Evolutionary conservation across 305 asterid genomes (phyloP).

Genomic region (Caryopteris hybrid): DNA sequence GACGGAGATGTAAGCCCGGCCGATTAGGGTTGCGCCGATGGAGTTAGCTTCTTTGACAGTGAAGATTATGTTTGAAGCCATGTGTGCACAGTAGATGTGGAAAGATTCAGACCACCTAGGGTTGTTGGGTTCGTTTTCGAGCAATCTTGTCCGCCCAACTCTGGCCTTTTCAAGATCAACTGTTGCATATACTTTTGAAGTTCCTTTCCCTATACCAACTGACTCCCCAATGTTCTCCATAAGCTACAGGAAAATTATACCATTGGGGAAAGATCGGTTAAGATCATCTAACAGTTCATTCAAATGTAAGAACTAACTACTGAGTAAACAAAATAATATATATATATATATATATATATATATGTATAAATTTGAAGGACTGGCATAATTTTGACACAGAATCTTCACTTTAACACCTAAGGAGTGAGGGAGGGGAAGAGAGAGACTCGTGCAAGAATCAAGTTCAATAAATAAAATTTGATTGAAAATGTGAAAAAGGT

Average conservation of each 20-base stretch:
- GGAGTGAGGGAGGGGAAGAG: too few relatives aligned
- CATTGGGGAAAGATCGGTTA: neutral
- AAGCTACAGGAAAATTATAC: conserved; percentile 30
- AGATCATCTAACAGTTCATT: too few relatives aligned
- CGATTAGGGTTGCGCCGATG: conserved; percentile 71
- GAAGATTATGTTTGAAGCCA: conserved; percentile 64
- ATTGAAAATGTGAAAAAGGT: too few relatives aligned
- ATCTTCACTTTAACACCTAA: too few relatives aligned
- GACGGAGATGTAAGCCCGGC: conserved; percentile 73
- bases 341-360: too few relatives aligned
- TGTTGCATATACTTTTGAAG: conserved; percentile 59
- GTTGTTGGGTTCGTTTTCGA: conserved; percentile 40
- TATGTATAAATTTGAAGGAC: too few relatives aligned
- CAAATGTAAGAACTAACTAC: too few relatives aligned
- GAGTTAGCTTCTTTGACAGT: conserved; percentile 71
- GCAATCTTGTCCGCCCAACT: conserved; percentile 66
- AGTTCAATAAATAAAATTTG: too few relatives aligned
- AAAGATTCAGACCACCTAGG: conserved; percentile 81
- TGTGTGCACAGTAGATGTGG: conserved; percentile 83
- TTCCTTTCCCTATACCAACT: conserved; percentile 62
- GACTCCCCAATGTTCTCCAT: conserved; percentile 57
- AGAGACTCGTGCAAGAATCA: too few relatives aligned
- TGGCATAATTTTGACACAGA: too few relatives aligned
- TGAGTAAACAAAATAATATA: too few relatives aligned
- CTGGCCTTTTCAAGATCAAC: conserved; percentile 68